Evolutionary conservation across 2,329 filamentous ascomycete genomes (phyloP), one percentile per base, ranked within the genome.

Genomic region (Fusarium nygamai): DNA sequence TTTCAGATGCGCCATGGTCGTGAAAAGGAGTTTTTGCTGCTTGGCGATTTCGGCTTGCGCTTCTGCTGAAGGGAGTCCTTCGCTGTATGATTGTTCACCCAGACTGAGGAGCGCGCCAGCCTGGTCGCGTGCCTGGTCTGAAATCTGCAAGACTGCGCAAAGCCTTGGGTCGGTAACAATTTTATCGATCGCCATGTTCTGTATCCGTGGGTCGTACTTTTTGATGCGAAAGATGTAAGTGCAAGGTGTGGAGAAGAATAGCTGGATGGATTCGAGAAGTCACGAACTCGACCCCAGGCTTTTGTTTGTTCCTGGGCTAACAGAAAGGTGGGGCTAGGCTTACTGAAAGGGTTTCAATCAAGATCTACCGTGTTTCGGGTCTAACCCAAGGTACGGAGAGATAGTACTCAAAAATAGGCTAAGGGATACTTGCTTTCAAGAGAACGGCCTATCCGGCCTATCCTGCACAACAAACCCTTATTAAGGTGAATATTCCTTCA

Each of bases 21-120:
- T 92, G 76, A 93, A 90, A 7, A 98, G 89, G 3, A 91, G 86
- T 80, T 96, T 97, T 81, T 97, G 94, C 80, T 94, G 91, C 79
- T 91, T 92, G 13, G 92, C 92, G 36, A 94, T 86, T 66, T 90
- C 88, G 34, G 89, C 83, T 75, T 89, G 87, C 47, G 86, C 85
- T 39, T 88, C 85, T 29, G 85, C 81, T 13, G 85, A 83, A 29
- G 84, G 78, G 41, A 85, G 82, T 12, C 54, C 72, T 64, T 82
- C 80, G 51, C 86, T 82, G 54, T 84, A 78, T 41, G 86, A 82
- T 50, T 87, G 85, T 48, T 85, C 82, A 67, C 88, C 82, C 62
- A 88, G 83, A 73, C 88, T 87, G 69, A 94, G 86, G 64, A 95
- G 87, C 33, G 86, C 85, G 73, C 93, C 87, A 64, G 93, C 93